These are phyloP conservation scores for Chlorella sorokiniana DNA, from an alignment of 139 green algal genomes.

Conservation along the genomic window DNA sequence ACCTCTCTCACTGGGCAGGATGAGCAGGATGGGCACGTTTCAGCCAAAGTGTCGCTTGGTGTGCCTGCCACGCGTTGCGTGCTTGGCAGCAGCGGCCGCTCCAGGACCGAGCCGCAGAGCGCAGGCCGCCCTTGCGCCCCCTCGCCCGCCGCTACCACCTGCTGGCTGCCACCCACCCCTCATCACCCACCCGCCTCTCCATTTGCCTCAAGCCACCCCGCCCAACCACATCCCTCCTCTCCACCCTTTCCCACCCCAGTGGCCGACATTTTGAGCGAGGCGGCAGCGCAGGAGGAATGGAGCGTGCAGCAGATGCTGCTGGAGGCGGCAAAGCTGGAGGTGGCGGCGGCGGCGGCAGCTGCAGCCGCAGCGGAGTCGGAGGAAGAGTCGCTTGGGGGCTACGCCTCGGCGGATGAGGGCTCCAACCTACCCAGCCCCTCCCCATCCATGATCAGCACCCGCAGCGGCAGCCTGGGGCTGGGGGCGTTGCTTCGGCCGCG, in stretches of 20 bases:
- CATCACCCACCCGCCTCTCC: background rate
- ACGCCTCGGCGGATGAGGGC: background rate
- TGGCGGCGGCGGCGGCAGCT: background rate
- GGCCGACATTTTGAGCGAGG: constrained; percentile 16
- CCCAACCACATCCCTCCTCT: background rate
- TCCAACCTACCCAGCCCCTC: background rate
- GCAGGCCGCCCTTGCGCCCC: too few relatives aligned
- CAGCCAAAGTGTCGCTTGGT: too few relatives aligned
- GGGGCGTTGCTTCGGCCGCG: constrained; percentile 3
- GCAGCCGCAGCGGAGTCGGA: background rate
- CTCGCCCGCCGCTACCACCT: too few relatives aligned
- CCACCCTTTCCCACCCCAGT: background rate
- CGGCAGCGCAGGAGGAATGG: constrained; percentile 17
- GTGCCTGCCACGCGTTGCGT: too few relatives aligned
- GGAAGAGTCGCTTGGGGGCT: background rate
- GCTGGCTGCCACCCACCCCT: background rate
- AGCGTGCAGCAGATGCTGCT: constrained; percentile 22
- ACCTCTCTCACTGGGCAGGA: background rate
- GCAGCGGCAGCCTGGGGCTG: constrained; percentile 6
- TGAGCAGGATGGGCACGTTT: too few relatives aligned
- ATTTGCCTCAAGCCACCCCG: background rate
- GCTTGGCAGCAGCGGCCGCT: too few relatives aligned
- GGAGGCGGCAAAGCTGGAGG: constrained; percentile 23
- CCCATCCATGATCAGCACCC: background rate
- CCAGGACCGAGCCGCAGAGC: too few relatives aligned